phyloP scores from a whole-genome alignment of 1,139 yeast species.

The Protomyces inundatus region DNA sequence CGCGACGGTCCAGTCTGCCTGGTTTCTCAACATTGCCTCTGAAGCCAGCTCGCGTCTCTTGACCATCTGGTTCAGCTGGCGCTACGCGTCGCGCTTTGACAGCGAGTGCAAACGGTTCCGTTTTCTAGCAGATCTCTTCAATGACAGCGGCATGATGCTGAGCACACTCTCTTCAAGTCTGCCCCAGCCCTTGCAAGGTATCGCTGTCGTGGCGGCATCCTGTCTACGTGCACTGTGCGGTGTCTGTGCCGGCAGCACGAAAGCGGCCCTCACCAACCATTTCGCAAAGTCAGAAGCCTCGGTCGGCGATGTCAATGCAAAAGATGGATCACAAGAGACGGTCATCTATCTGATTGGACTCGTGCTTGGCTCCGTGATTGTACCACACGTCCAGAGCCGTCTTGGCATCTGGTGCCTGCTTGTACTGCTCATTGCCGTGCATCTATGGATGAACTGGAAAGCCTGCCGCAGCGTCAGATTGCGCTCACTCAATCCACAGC shows the following conservation, averaged over 20 bases:
- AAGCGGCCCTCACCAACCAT: constrained; percentile 43
- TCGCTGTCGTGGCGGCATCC: constrained; percentile 38
- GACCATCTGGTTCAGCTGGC: constrained; percentile 42
- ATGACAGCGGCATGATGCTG: constrained; percentile 40
- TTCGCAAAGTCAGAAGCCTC: constrained; percentile 37
- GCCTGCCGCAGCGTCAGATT: constrained; percentile 41
- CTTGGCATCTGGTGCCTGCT: constrained; percentile 38
- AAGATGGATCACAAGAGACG: constrained; percentile 43
- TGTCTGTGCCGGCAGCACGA: constrained; percentile 42
- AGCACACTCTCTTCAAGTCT: constrained; percentile 40
- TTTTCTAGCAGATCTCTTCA: constrained; percentile 41
- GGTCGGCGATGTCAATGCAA: constrained; percentile 40
- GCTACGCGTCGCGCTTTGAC: constrained; percentile 39
- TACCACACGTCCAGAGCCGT: constrained; percentile 31
- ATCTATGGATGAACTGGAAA: constrained; percentile 40
- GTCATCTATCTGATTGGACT: constrained; percentile 41
- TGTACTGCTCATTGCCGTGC: constrained; percentile 35
- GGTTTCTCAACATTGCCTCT: constrained; percentile 41
- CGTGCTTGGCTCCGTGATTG: constrained; percentile 40
- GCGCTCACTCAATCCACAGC: constrained; percentile 39
- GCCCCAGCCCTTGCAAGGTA: constrained; percentile 33
- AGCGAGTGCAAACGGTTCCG: constrained; percentile 42
- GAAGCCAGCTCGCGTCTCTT: constrained; percentile 42
- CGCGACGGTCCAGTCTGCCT: constrained; percentile 42
- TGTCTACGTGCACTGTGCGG: constrained; percentile 39